These are phyloP conservation scores for Plectosphaerella plurivora DNA, from an alignment of 2,329 filamentous ascomycete species.

Conservation along the genomic window DNA sequence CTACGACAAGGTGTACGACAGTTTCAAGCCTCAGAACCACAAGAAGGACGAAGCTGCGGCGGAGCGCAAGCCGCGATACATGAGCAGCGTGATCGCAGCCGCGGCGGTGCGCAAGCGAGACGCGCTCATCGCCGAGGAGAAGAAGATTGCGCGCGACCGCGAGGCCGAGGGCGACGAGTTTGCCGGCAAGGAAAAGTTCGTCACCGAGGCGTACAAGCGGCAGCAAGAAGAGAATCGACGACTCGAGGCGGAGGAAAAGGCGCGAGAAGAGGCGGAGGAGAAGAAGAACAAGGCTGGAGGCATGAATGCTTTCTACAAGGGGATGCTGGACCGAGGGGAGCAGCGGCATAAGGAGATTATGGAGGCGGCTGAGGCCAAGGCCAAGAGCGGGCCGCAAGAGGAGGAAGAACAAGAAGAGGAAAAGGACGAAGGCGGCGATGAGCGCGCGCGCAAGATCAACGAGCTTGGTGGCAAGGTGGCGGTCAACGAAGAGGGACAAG, in stretches of 20 bases:
- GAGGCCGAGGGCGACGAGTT: slow-evolving; percentile 79
- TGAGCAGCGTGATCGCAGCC: slow-evolving; percentile 67
- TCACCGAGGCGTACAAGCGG: slow-evolving; percentile 76
- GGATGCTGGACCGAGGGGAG: slow-evolving; percentile 67
- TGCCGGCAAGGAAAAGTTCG: slow-evolving; percentile 80
- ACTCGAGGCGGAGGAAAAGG: slow-evolving; percentile 68
- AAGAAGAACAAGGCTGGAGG: slow-evolving; percentile 62
- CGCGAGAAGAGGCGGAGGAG: slow-evolving; percentile 58
- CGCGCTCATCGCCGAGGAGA: slow-evolving; percentile 73
- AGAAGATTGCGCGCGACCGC: slow-evolving; percentile 71
- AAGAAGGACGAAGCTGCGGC: slow-evolving; percentile 46
- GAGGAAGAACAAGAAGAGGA: slow-evolving; percentile 27
- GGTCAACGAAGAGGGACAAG: slow-evolving; percentile 77
- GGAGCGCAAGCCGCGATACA: slow-evolving; percentile 71
- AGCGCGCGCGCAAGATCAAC: slow-evolving; percentile 65
- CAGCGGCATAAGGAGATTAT: slow-evolving; percentile 64
- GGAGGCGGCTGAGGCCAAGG: slow-evolving; percentile 58
- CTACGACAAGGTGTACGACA: slow-evolving; percentile 80
- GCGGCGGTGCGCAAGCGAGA: slow-evolving; percentile 76
- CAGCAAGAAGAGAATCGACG: slow-evolving; percentile 72
- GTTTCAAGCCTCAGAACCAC: slow-evolving; percentile 61
- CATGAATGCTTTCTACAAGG: slow-evolving; percentile 76
- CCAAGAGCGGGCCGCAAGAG: slow-evolving; percentile 32
- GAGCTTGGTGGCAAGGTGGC: slow-evolving; percentile 57
- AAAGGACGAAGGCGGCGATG: slow-evolving; percentile 52